Evolutionary conservation across 1,284 basidiomycete genomes (phyloP).

Genomic region (Ganoderma lucidum): DNA sequence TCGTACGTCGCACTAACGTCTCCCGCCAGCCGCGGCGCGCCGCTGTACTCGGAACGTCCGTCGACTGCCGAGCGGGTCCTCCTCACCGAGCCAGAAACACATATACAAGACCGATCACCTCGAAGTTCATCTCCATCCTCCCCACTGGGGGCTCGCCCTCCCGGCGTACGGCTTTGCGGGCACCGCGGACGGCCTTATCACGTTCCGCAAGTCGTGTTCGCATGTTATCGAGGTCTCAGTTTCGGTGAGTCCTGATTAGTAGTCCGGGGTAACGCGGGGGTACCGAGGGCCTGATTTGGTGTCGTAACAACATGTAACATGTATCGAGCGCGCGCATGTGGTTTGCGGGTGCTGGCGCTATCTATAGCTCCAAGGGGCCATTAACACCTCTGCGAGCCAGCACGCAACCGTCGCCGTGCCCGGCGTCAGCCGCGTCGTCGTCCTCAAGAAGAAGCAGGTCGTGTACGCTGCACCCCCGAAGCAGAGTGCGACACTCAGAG

Average conservation of each 20-base stretch:
- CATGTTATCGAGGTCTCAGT: constrained; percentile 48
- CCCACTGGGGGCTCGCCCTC: constrained; percentile 47
- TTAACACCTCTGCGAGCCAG: constrained; percentile 46
- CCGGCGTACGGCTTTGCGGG: constrained; percentile 53
- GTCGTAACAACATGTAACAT: constrained; percentile 13
- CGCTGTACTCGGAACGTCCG: constrained; percentile 37
- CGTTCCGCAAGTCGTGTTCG: constrained; percentile 45
- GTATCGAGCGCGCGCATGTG: neutral
- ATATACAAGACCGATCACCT: constrained; percentile 50
- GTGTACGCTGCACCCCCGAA: constrained; percentile 40
- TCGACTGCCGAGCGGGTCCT: constrained; percentile 36
- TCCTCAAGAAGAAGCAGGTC: constrained; percentile 44
- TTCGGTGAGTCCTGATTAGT: constrained; percentile 39
- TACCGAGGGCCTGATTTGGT: neutral
- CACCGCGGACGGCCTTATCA: constrained; percentile 49
- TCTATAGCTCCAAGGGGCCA: constrained; percentile 48
- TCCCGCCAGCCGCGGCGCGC: constrained; percentile 27
- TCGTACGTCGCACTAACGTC: constrained; percentile 23
- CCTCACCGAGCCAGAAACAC: constrained; percentile 41
- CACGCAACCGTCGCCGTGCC: constrained; percentile 38
- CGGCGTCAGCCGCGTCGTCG: constrained; percentile 25
- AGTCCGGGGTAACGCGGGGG: neutral
- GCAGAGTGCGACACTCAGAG: constrained; percentile 38
- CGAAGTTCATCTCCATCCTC: constrained; percentile 50
- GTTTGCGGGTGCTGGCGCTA: neutral